Evolutionary conservation across 805 yeast species (phyloP).

Genomic region (Metschnikowia koreensis): DNA sequence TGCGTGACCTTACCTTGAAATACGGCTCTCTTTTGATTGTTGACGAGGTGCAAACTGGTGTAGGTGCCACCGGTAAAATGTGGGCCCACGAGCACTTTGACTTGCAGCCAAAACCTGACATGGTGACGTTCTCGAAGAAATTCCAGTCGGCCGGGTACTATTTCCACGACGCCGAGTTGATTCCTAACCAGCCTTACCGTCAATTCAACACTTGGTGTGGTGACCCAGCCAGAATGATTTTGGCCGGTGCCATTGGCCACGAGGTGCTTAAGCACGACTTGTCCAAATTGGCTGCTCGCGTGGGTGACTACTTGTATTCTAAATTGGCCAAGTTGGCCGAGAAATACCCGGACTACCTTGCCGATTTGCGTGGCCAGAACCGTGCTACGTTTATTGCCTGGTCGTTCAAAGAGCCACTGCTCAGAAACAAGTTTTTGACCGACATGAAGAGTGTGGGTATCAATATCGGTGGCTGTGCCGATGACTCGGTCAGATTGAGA

Average conservation of each 20-base stretch:
- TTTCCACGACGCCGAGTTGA: slow-evolving; percentile 69
- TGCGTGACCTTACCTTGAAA: slow-evolving; percentile 71
- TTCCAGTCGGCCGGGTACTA: slow-evolving; percentile 88
- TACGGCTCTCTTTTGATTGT: slow-evolving; percentile 70
- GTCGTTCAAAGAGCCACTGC: slow-evolving; percentile 53
- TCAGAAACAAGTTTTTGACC: slow-evolving; percentile 60
- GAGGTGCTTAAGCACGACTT: slow-evolving; percentile 64
- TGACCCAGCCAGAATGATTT: slow-evolving; percentile 76
- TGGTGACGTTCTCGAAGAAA: slow-evolving; percentile 84
- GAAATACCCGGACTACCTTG: slow-evolving; percentile 52
- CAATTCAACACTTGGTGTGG: slow-evolving; percentile 96
- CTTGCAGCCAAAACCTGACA: slow-evolving; percentile 71
- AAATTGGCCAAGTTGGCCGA: slow-evolving; percentile 52
- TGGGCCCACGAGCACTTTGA: slow-evolving; percentile 91
- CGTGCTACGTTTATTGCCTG: slow-evolving; percentile 84
- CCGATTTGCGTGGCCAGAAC: slow-evolving; percentile 69
- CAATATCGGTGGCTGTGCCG: slow-evolving; percentile 86
- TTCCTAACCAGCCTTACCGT: slow-evolving; percentile 78
- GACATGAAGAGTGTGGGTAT: slow-evolving; percentile 65
- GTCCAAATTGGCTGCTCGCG: slow-evolving; percentile 51
- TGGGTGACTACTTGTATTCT: slow-evolving; percentile 64
- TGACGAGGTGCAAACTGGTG: slow-evolving; percentile 90
- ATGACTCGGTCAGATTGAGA: slow-evolving; percentile 72
- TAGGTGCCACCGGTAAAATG: slow-evolving; percentile 80
- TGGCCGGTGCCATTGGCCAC: slow-evolving; percentile 69